These are phyloP conservation scores for Quercus ilex DNA, from an alignment of 306 rosid genomes.

Conservation along the genomic window DNA sequence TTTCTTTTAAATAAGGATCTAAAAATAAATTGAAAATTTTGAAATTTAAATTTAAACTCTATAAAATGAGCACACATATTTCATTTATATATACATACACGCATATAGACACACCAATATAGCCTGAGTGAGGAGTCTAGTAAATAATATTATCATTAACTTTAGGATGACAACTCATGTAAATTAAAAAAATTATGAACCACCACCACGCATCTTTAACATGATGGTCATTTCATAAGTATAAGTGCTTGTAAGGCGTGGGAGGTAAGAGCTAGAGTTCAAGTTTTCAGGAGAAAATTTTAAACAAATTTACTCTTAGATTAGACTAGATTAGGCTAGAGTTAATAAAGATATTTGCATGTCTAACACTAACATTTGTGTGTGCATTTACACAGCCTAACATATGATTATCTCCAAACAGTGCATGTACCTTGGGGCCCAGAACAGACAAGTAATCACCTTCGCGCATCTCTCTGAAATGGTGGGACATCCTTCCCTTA, in stretches of 20 bases:
- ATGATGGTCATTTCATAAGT: accelerated
- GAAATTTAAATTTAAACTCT: too few species aligned
- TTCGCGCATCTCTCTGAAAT: slow-evolving; percentile 63
- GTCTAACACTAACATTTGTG: too few species aligned
- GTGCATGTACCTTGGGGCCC: slow-evolving; percentile 63
- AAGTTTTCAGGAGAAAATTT: accelerated
- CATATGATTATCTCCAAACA: neutral
- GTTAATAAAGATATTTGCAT: too few species aligned
- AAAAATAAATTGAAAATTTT: too few species aligned
- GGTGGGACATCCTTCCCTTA: slow-evolving; percentile 80
- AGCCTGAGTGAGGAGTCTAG: neutral
- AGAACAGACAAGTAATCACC: slow-evolving; percentile 61
- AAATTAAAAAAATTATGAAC: too few species aligned
- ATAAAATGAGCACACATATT: too few species aligned
- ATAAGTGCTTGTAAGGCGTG: accelerated
- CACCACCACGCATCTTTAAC: accelerated
- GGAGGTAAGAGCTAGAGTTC: accelerated
- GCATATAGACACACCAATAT: neutral
- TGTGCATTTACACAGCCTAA: neutral
- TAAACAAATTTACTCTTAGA: too few species aligned
- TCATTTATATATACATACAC: too few species aligned
- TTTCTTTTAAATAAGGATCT: too few species aligned
- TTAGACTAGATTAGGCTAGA: accelerated
- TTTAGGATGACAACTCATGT: too few species aligned
- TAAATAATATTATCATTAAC: neutral